phyloP scores from a whole-genome alignment of 805 yeast species.

The Candida piceae region DNA sequence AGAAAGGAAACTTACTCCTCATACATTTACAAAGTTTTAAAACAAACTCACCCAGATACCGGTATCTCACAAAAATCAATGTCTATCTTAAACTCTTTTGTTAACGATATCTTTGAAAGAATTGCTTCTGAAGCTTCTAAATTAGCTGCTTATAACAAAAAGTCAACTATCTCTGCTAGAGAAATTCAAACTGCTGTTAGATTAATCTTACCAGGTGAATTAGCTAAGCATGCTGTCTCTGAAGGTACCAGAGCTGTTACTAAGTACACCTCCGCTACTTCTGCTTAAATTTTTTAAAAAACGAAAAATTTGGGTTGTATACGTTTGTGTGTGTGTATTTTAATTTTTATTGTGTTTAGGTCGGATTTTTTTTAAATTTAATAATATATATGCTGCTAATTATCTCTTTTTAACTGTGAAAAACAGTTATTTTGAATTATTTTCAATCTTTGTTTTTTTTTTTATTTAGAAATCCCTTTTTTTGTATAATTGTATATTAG shows the following conservation, averaged over 20 bases:
- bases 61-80: conserved; percentile 99
- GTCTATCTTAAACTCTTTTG: conserved; percentile 98
- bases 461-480: conserved; percentile 8
- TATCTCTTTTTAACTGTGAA: no score
- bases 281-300: conserved; percentile 26
- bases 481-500: conserved; percentile 21
- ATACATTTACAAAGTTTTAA: conserved; percentile 96
- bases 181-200: conserved; percentile 98
- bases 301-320: neutral
- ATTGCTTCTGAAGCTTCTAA: conserved; percentile 97
- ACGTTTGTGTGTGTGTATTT: conserved; percentile 1
- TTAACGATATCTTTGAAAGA: conserved; percentile 97
- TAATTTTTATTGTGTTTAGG: conserved; percentile 8
- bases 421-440: no score
- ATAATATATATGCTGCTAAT: no score
- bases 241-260: conserved; percentile 99
- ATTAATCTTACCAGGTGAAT: conserved; percentile 96
- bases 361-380: conserved; percentile 5
- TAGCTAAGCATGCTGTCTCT: conserved; percentile 97
- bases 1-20: conserved; percentile 98
- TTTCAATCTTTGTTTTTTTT: neutral
- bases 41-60: conserved; percentile 99
- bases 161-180: conserved; percentile 96
- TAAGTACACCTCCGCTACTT: conserved; percentile 75
- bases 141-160: conserved; percentile 98